Percentiles rank a stretch among this genome's conserved stretches.
Evolutionary conservation across 23 red algal species (phyloP).

Genomic region (Gracilaria domingensis): DNA sequence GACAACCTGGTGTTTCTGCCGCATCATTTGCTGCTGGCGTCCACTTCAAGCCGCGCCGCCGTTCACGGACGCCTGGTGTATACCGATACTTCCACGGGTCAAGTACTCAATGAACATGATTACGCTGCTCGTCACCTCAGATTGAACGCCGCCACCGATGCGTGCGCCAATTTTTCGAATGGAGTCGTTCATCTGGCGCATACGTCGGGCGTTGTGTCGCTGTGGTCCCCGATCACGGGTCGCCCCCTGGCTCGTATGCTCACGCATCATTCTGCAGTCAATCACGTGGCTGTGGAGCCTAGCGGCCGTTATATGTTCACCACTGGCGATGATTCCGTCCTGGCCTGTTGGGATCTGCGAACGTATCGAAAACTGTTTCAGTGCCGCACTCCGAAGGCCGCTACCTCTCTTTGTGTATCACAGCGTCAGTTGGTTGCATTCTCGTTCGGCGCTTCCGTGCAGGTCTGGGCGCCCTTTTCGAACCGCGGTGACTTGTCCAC

Average conservation of each 20-base stretch:
- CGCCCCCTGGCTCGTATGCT: slow-evolving; percentile 82
- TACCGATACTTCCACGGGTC: slow-evolving; percentile 84
- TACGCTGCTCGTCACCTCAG: slow-evolving; percentile 30
- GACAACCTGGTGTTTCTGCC: slow-evolving; percentile 84
- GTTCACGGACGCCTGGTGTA: slow-evolving; percentile 58
- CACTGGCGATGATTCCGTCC: slow-evolving; percentile 64
- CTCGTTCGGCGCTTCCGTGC: slow-evolving; percentile 58
- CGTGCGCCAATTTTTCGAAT: slow-evolving; percentile 62
- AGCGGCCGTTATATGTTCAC: slow-evolving; percentile 81
- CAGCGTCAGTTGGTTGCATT: slow-evolving; percentile 75
- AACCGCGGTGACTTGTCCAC: not conserved
- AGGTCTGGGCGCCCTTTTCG: slow-evolving; percentile 52
- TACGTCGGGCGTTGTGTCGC: slow-evolving; percentile 72
- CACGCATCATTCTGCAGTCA: slow-evolving; percentile 74
- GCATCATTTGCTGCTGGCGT: slow-evolving; percentile 91
- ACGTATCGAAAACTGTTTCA: slow-evolving; percentile 43
- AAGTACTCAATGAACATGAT: slow-evolving; percentile 63
- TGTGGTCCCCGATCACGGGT: slow-evolving; percentile 84
- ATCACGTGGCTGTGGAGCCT: slow-evolving; percentile 66
- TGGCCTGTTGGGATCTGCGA: slow-evolving; percentile 85
- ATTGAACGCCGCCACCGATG: slow-evolving; percentile 22
- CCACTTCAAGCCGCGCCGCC: slow-evolving; percentile 42
- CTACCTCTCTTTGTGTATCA: slow-evolving; percentile 52
- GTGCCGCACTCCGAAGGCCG: slow-evolving; percentile 14
- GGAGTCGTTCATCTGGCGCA: slow-evolving; percentile 82